phyloP scores from a whole-genome alignment of 176 grass and related monocot species.

The Ananas comosus region DNA sequence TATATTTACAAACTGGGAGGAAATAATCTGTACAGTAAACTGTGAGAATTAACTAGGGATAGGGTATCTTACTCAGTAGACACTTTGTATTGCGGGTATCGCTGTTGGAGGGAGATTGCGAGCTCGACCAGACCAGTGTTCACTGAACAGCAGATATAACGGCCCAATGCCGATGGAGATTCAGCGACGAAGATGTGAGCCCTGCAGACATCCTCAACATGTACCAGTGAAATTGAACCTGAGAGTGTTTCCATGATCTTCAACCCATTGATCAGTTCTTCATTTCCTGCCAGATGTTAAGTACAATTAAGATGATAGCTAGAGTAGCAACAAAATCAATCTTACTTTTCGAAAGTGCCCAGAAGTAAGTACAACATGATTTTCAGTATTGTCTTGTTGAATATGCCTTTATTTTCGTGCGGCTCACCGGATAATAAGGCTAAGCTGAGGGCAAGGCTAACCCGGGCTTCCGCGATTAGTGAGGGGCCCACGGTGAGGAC shows the following conservation, averaged over 20 bases:
- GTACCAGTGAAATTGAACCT: conserved; percentile 28
- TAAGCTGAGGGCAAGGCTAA: conserved; percentile 22
- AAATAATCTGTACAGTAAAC: neutral
- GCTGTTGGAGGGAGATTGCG: conserved; percentile 25
- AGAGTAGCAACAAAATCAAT: neutral
- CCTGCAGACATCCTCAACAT: conserved; percentile 53
- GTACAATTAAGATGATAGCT: neutral
- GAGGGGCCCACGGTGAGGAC: conserved; percentile 28
- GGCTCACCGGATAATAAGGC: conserved; percentile 44
- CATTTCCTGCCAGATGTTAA: conserved; percentile 20
- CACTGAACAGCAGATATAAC: conserved; percentile 53
- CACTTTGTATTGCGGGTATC: conserved; percentile 54
- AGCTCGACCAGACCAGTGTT: conserved; percentile 36
- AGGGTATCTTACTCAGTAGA: conserved; percentile 18
- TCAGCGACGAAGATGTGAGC: conserved; percentile 60
- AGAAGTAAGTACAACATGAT: too few relatives aligned
- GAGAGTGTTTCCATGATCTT: conserved; percentile 29
- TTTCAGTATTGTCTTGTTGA: conserved; percentile 2
- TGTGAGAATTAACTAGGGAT: neutral
- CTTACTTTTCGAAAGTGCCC: neutral
- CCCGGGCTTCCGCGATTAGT: neutral
- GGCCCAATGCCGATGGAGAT: conserved; percentile 16
- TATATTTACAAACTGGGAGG: neutral
- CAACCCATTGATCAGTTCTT: conserved; percentile 23
- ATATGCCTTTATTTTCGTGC: neutral